A percentile compares a stretch with the other conserved stretches of the same genome.
phyloP scores from a whole-genome alignment of 176 grass and related monocot species.

The barley (Hordeum vulgare) region DNA sequence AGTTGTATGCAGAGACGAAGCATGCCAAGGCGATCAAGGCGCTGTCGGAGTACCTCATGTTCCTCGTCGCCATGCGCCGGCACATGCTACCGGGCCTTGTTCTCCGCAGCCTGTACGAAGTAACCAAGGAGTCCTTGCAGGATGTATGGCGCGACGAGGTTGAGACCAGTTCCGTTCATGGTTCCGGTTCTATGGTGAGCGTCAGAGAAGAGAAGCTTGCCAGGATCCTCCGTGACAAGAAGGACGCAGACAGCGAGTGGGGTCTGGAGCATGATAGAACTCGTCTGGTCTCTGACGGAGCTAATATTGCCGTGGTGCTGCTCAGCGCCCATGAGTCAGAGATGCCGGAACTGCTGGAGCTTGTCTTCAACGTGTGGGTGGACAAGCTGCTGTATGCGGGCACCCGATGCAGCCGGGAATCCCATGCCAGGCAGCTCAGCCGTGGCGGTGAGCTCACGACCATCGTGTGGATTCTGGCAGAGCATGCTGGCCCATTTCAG shows the following conservation, averaged over 20 bases:
- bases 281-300: not conserved
- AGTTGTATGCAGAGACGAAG: not conserved
- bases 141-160: not conserved
- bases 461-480: not conserved
- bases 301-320: not conserved
- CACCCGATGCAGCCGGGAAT: not conserved
- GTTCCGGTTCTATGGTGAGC: too few relatives aligned
- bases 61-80: not conserved
- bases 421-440: slow-evolving; percentile 21
- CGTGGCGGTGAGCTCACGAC: slow-evolving; percentile 13
- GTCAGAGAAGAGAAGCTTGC: not conserved
- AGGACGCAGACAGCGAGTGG: not conserved
- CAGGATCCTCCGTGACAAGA: not conserved
- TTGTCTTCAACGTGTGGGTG: not conserved
- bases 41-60: not conserved
- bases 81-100: not conserved
- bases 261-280: not conserved
- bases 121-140: not conserved
- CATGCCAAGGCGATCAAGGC: not conserved
- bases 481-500: not conserved
- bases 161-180: too few relatives aligned
- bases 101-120: not conserved
- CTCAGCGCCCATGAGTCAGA: not conserved
- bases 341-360: not conserved
- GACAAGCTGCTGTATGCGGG: not conserved